A percentile compares a stretch with the other conserved stretches of the same genome.
phyloP scores from a whole-genome alignment of 371 early-diverging fungal species.

The Mucor plumbeus region DNA sequence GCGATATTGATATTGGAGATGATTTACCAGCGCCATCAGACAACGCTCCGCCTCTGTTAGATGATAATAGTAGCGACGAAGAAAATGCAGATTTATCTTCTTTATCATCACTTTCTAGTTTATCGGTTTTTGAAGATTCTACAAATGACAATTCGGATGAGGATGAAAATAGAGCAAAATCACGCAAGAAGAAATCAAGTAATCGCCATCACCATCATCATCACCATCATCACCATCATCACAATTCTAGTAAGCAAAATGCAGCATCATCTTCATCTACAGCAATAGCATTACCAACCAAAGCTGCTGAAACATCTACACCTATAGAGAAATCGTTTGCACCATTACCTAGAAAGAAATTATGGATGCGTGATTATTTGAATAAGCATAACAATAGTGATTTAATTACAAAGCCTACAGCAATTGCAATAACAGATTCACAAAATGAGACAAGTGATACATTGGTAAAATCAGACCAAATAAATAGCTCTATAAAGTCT shows the following conservation, averaged over 20 bases:
- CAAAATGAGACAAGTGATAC: background rate
- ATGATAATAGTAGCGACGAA: slow-evolving; percentile 17
- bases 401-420: background rate
- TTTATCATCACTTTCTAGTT: slow-evolving; percentile 27
- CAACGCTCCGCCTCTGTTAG: background rate
- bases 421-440: background rate
- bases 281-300: background rate
- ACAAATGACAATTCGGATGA: slow-evolving; percentile 10
- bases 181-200: slow-evolving; percentile 9
- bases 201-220: background rate
- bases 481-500: background rate
- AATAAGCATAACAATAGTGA: slow-evolving; percentile 4
- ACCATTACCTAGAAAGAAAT: slow-evolving; percentile 29
- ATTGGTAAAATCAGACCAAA: background rate
- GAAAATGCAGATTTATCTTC: slow-evolving; percentile 30
- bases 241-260: background rate
- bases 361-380: slow-evolving; percentile 31
- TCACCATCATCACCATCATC: slow-evolving; percentile 7
- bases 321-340: background rate
- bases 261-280: background rate
- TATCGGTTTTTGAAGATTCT: slow-evolving; percentile 28
- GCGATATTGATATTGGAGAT: slow-evolving; percentile 32
- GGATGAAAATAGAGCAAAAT: background rate
- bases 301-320: background rate
- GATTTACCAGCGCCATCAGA: slow-evolving; percentile 13